These are phyloP conservation scores for Amanita molliuscula DNA, from an alignment of 768 basidiomycete genomes.

Conservation along the genomic window DNA sequence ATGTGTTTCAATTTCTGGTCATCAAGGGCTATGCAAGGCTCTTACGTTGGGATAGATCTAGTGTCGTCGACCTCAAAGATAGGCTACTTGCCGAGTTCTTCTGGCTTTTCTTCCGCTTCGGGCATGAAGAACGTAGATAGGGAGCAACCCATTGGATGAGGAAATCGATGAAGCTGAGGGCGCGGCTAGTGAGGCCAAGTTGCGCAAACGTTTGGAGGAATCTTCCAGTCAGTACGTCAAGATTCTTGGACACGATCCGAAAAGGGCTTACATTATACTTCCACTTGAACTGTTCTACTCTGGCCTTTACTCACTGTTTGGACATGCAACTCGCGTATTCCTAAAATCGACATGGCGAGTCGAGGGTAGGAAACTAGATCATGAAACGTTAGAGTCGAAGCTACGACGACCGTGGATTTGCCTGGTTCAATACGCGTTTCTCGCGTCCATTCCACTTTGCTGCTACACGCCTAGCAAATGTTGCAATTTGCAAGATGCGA, in stretches of 20 bases:
- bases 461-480: neutral
- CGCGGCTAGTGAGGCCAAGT: no score
- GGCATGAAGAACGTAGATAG: neutral
- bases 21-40: neutral
- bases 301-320: neutral
- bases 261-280: neutral
- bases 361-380: neutral
- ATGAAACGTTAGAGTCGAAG: neutral
- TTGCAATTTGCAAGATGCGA: neutral
- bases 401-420: no score
- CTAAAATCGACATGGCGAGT: neutral
- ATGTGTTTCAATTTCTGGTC: neutral
- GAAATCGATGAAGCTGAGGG: no score
- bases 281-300: neutral
- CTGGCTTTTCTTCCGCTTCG: neutral
- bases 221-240: no score
- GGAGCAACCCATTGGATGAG: no score
- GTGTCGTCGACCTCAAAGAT: neutral
- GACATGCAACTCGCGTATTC: neutral
- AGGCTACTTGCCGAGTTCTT: neutral
- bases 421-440: neutral
- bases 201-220: no score
- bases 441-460: neutral
- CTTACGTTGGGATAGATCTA: neutral
- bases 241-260: no score